phyloP scores from a whole-genome alignment of 148 eudicot species.

The Arbutus unedo region DNA sequence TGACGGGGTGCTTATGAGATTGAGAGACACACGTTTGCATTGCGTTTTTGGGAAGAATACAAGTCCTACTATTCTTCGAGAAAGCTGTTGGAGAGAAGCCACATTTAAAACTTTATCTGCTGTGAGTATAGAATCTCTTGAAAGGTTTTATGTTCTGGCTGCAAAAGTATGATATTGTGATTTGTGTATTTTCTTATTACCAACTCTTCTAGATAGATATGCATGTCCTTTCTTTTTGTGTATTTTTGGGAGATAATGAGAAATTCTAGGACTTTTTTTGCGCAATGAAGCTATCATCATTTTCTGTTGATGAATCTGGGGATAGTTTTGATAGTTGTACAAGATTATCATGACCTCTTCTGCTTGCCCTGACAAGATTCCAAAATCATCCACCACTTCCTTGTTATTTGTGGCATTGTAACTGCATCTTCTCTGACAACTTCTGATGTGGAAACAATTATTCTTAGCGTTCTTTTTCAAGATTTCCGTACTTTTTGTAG shows the following conservation, averaged over 20 bases:
- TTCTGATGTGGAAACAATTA: not conserved
- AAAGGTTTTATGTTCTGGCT: not conserved
- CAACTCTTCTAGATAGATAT: constrained; percentile 5
- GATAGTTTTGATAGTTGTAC: not conserved
- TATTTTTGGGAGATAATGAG: not conserved
- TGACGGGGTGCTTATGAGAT: constrained; percentile 91
- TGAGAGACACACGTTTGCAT: constrained; percentile 87
- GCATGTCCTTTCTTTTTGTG: not conserved
- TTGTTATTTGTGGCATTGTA: not conserved
- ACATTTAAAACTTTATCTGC: constrained; percentile 62
- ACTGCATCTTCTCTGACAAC: not conserved
- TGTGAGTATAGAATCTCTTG: constrained; percentile 37
- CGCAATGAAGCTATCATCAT: not conserved
- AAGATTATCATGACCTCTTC: not conserved
- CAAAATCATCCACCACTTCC: constrained; percentile 1
- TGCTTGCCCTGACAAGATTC: not conserved
- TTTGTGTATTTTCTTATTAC: not conserved
- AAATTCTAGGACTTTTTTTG: not conserved
- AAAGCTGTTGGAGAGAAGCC: constrained; percentile 91
- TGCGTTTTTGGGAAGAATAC: constrained; percentile 47
- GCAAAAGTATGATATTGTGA: not conserved
- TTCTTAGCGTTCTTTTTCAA: not conserved
- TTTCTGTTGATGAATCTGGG: not conserved
- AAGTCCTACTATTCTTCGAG: constrained; percentile 63
- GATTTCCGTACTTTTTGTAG: not conserved